These are phyloP conservation scores for Heliosperma pusillum DNA, from an alignment of 148 eudicot genomes.

Conservation along the genomic window DNA sequence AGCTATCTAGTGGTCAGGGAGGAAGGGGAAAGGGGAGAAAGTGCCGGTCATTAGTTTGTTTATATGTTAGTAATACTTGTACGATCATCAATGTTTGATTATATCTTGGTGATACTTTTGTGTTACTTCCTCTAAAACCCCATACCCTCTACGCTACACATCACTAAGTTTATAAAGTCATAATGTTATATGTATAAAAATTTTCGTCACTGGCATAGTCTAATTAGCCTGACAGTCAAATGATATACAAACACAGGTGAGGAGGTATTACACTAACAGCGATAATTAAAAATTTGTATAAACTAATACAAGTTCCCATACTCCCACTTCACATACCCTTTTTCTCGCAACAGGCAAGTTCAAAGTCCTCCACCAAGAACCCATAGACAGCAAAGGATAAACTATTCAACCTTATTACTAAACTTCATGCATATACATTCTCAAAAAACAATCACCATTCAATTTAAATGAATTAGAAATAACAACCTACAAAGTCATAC, in stretches of 20 bases:
- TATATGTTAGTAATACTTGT: not conserved
- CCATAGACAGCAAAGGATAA: not conserved
- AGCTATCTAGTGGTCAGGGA: too few species aligned
- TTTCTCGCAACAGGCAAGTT: not conserved
- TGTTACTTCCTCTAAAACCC: not conserved
- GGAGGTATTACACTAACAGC: not conserved
- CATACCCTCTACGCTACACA: not conserved
- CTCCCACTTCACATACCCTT: not conserved
- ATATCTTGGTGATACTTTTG: not conserved
- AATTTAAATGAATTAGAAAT: not conserved
- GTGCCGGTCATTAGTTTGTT: too few species aligned
- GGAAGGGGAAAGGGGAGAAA: too few species aligned
- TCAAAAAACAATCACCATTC: not conserved
- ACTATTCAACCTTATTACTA: not conserved
- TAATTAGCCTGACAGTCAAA: not conserved
- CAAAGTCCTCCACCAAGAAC: not conserved
- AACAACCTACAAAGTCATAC: not conserved
- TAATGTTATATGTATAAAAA: not conserved
- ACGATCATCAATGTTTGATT: not conserved
- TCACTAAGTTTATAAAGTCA: not conserved
- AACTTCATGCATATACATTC: not conserved
- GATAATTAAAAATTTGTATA: not conserved
- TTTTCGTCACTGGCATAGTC: not conserved
- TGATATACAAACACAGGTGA: not conserved
- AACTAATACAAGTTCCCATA: not conserved